Conservation (phyloP, 192 early-diverging fungal genomes). For the Mortierella antarctica region DNA sequence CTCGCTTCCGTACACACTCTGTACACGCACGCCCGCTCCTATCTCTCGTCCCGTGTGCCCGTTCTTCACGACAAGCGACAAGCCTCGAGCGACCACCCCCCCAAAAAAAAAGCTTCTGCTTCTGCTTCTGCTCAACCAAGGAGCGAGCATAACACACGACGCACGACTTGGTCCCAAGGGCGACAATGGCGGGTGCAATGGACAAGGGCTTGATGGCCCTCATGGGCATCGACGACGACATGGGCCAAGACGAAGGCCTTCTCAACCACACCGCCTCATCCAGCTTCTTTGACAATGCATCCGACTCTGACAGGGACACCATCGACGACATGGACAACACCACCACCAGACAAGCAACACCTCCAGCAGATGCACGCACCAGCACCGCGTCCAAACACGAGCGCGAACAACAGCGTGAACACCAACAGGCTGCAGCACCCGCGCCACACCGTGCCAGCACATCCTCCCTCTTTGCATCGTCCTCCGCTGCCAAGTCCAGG, state of each 20-base stretch:
- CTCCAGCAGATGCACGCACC: neutral
- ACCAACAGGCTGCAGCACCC: neutral
- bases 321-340: neutral
- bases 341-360: neutral
- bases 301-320: constrained; percentile 12
- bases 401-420: too few species aligned
- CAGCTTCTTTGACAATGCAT: neutral
- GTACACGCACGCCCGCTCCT: too few species aligned
- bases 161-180: too few species aligned
- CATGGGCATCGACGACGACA: constrained; percentile 49
- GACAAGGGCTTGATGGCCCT: constrained; percentile 49
- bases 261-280: neutral
- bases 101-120: too few species aligned
- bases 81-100: too few species aligned
- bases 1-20: too few species aligned
- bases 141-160: too few species aligned
- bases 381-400: neutral
- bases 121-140: too few species aligned
- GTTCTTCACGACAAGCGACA: too few species aligned
- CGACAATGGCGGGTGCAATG: constrained; percentile 28
- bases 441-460: constrained; percentile 7
- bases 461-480: constrained; percentile 8
- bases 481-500: neutral
- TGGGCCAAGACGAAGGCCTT: constrained; percentile 9
- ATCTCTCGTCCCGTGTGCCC: too few species aligned